Evolutionary conservation across 2,329 filamentous ascomycete species (phyloP).

Genomic region (Teratosphaeria zuluensis): DNA sequence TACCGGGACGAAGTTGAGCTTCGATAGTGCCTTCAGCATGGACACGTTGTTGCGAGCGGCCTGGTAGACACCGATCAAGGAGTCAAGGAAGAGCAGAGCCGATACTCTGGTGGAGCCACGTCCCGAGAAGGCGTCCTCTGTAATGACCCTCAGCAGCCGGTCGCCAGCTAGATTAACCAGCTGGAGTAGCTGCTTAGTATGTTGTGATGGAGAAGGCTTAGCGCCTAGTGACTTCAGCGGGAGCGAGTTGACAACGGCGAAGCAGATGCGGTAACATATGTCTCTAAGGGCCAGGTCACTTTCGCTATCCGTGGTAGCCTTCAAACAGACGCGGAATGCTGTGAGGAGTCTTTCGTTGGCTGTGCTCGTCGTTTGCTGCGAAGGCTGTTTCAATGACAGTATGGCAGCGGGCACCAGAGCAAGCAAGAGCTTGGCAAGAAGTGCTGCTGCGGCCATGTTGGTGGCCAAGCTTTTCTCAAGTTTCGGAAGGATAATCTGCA

Average conservation of each 20-base stretch:
- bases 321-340: conserved; percentile 77
- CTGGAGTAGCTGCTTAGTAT: conserved; percentile 38
- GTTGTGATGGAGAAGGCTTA: conserved; percentile 8
- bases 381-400: conserved; percentile 40
- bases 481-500: conserved; percentile 81
- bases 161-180: conserved; percentile 73
- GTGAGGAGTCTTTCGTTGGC: conserved; percentile 73
- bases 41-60: conserved; percentile 57
- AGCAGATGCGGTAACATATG: conserved; percentile 84
- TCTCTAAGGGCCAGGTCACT: conserved; percentile 65
- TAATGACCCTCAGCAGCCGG: conserved; percentile 72
- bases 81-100: conserved; percentile 73
- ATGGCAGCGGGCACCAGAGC: conserved; percentile 56
- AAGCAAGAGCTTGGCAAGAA: conserved; percentile 68
- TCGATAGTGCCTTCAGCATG: conserved; percentile 69
- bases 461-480: conserved; percentile 67
- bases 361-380: conserved; percentile 49
- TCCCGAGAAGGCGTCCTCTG: conserved; percentile 85
- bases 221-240: conserved; percentile 6
- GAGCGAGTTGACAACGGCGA: conserved; percentile 29
- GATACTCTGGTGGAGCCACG: conserved; percentile 74
- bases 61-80: conserved; percentile 63
- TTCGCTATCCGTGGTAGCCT: conserved; percentile 65
- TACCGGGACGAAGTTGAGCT: conserved; percentile 83
- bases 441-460: conserved; percentile 58